phyloP scores from a whole-genome alignment of 306 rosid genomes.

The Prunus dulcis region DNA sequence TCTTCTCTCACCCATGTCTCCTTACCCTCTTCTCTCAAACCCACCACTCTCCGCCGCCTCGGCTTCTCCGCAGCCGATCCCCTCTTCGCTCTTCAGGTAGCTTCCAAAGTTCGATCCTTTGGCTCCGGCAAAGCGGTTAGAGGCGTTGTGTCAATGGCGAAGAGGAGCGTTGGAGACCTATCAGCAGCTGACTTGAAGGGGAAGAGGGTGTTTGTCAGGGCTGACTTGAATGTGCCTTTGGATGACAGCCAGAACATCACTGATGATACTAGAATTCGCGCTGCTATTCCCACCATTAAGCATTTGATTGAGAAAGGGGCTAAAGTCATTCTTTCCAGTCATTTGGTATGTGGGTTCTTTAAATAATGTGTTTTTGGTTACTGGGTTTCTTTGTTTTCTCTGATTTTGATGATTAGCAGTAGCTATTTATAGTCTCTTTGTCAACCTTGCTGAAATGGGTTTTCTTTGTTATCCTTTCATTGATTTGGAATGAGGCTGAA shows the following conservation, averaged over 20 bases:
- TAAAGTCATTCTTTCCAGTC: constrained; percentile 89
- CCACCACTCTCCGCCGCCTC: constrained; percentile 50
- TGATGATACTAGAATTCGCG: constrained; percentile 92
- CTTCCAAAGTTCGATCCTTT: constrained; percentile 47
- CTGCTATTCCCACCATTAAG: constrained; percentile 94
- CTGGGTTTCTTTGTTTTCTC: constrained; percentile 2
- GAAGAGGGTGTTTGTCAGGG: constrained; percentile 86
- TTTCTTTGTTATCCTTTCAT: neutral
- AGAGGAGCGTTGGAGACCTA: constrained; percentile 91
- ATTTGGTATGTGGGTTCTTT: constrained; percentile 54
- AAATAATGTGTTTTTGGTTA: neutral
- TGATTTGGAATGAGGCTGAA: neutral
- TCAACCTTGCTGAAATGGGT: constrained; percentile 3
- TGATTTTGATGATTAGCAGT: neutral
- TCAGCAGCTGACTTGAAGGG: constrained; percentile 68
- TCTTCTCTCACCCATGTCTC: constrained; percentile 44
- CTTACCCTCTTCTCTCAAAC: constrained; percentile 51
- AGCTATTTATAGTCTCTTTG: neutral
- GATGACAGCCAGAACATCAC: constrained; percentile 88
- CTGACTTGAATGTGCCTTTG: constrained; percentile 89
- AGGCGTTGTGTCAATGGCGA: constrained; percentile 77
- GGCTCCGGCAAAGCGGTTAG: constrained; percentile 42
- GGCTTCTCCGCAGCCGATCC: constrained; percentile 84
- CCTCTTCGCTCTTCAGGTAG: constrained; percentile 51
- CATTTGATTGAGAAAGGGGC: constrained; percentile 79